Evolutionary conservation across 257 asterid genomes (phyloP).

Genomic region (Plectranthus barbatus): DNA sequence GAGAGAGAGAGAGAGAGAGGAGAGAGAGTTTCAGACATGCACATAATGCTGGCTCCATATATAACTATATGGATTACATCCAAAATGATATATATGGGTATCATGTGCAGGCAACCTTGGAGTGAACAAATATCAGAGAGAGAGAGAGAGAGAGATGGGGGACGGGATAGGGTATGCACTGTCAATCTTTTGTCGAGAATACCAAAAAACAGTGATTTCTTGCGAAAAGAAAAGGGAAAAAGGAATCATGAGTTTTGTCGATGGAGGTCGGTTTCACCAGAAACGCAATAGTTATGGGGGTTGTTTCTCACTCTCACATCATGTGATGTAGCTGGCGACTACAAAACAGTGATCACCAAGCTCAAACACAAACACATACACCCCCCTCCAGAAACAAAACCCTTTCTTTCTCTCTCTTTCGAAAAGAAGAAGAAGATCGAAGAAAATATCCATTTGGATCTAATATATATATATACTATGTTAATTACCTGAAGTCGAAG

Average conservation of each 20-base stretch:
- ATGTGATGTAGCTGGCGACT: slow-evolving; percentile 13
- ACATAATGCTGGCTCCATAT: background rate
- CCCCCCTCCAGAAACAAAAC: too few relatives aligned
- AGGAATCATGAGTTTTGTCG: slow-evolving; percentile 16
- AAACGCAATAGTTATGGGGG: background rate
- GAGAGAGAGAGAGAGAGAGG: background rate
- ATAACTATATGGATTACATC: background rate
- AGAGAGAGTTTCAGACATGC: background rate
- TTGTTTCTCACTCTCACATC: background rate
- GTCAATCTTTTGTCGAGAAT: slow-evolving; percentile 32
- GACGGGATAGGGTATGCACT: slow-evolving; percentile 21
- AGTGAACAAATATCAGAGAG: background rate
- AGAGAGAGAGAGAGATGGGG: slow-evolving; percentile 1
- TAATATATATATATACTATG: background rate
- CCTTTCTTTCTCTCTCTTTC: background rate
- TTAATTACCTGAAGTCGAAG: slow-evolving; percentile 20
- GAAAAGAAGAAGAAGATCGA: background rate
- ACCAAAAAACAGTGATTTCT: slow-evolving; percentile 40
- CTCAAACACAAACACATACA: background rate
- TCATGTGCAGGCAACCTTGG: background rate
- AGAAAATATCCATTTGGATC: background rate
- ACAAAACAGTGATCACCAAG: slow-evolving; percentile 1
- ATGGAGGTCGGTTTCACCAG: slow-evolving; percentile 20
- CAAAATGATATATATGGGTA: background rate
- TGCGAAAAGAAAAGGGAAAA: slow-evolving; percentile 1